Evolutionary conservation across 805 yeast species (phyloP).

Genomic region (Clavispora santaluciae): DNA sequence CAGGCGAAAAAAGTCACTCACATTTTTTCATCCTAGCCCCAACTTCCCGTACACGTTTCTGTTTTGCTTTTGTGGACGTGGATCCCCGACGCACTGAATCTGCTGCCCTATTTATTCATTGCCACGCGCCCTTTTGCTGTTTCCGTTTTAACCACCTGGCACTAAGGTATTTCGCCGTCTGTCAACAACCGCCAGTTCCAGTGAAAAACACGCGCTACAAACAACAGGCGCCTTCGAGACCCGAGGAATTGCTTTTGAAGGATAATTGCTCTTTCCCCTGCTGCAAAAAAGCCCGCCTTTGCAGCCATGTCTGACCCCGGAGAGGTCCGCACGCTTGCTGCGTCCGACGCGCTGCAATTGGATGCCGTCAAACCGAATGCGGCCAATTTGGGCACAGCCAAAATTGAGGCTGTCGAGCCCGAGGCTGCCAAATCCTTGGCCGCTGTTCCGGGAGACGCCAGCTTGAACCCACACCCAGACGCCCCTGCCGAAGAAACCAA

Average conservation of each 20-base stretch:
- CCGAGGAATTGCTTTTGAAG: background rate
- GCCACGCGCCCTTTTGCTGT: background rate
- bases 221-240: background rate
- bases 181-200: background rate
- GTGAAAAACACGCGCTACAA: background rate
- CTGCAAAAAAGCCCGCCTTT: background rate
- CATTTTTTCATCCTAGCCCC: background rate
- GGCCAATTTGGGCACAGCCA: too few relatives aligned
- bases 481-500: background rate
- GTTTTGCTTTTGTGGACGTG: background rate
- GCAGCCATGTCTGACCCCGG: background rate
- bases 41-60: background rate
- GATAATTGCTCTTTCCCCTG: background rate
- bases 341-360: too few relatives aligned
- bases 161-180: too few relatives aligned
- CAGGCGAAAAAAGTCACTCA: constrained; percentile 1
- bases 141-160: too few relatives aligned
- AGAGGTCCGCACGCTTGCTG: background rate
- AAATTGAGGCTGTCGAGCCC: background rate
- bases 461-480: background rate
- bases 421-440: background rate
- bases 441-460: background rate
- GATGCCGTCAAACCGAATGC: too few relatives aligned
- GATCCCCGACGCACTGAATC: background rate
- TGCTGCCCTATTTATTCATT: background rate